phyloP scores from a whole-genome alignment of 116 monocot genomes.

The Thalassia testudinum region DNA sequence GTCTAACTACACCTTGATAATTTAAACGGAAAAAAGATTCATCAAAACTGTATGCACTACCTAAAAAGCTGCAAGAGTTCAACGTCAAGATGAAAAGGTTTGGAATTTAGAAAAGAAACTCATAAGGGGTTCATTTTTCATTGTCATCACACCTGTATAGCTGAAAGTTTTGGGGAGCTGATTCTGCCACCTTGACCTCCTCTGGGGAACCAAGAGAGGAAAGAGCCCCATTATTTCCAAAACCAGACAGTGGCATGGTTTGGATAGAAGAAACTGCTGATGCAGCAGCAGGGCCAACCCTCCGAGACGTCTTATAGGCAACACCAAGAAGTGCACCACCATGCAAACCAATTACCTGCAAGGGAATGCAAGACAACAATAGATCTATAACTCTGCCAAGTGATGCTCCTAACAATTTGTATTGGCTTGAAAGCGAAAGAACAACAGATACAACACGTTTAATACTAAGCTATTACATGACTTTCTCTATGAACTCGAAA shows the following conservation, averaged over 20 bases:
- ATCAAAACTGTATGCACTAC: background rate
- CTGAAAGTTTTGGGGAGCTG: conserved; percentile 92
- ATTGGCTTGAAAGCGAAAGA: no score
- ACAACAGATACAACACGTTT: no score
- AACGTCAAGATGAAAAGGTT: background rate
- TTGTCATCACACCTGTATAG: conserved; percentile 51
- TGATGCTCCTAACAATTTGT: no score
- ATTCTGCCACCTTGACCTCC: conserved; percentile 59
- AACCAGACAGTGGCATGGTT: conserved; percentile 98
- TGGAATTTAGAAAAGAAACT: background rate
- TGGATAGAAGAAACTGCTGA: conserved; percentile 72
- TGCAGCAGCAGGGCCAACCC: conserved; percentile 62
- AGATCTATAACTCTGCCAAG: no score
- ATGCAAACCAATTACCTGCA: conserved; percentile 95
- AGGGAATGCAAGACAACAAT: background rate
- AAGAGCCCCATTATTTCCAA: conserved; percentile 48
- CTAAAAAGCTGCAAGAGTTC: background rate
- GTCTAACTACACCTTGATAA: no score
- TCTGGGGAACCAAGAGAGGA: conserved; percentile 70
- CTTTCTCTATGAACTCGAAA: no score
- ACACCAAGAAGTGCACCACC: conserved; percentile 98
- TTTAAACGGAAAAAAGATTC: background rate
- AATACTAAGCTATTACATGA: no score
- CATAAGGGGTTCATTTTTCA: no score
- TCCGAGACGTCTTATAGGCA: conserved; percentile 80